phyloP scores from a whole-genome alignment of 176 grass and related monocot species.

The Carex kokanica region DNA sequence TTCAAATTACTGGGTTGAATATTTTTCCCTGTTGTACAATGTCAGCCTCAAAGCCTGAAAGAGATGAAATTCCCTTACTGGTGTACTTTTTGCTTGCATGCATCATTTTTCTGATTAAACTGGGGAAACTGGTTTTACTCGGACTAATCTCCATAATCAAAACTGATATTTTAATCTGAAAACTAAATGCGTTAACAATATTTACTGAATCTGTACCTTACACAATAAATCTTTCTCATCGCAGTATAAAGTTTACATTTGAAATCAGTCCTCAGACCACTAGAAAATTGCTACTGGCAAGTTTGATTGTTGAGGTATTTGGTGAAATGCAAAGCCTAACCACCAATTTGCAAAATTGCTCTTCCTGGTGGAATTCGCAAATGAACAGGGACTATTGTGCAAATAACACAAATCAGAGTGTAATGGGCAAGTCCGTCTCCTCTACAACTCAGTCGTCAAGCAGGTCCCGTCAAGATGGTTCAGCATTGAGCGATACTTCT shows the following conservation, averaged over 20 bases:
- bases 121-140: neutral
- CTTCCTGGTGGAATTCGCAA: slow-evolving; percentile 18
- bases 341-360: slow-evolving; percentile 13
- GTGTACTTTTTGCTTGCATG: slow-evolving; percentile 19
- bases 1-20: neutral
- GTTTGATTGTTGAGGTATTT: slow-evolving; percentile 18
- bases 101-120: slow-evolving; percentile 8
- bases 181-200: neutral
- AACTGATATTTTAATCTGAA: slow-evolving; percentile 9
- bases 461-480: slow-evolving; percentile 55
- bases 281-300: neutral
- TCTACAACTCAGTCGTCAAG: slow-evolving; percentile 53
- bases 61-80: neutral
- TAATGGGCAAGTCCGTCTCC: slow-evolving; percentile 49
- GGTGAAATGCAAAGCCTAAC: slow-evolving; percentile 14
- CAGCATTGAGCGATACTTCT: slow-evolving; percentile 57
- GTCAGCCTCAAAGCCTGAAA: neutral
- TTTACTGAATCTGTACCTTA: neutral
- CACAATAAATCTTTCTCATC: slow-evolving; percentile 9
- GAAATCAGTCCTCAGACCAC: neutral
- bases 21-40: neutral
- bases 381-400: slow-evolving; percentile 8
- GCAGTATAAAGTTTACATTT: neutral
- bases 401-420: slow-evolving; percentile 15
- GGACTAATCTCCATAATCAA: neutral